A percentile compares a stretch with the other conserved stretches of the same genome.
Conservation (phyloP, 129 eudicot genomes). For the Pseudognaphalium luteoalbum region DNA sequence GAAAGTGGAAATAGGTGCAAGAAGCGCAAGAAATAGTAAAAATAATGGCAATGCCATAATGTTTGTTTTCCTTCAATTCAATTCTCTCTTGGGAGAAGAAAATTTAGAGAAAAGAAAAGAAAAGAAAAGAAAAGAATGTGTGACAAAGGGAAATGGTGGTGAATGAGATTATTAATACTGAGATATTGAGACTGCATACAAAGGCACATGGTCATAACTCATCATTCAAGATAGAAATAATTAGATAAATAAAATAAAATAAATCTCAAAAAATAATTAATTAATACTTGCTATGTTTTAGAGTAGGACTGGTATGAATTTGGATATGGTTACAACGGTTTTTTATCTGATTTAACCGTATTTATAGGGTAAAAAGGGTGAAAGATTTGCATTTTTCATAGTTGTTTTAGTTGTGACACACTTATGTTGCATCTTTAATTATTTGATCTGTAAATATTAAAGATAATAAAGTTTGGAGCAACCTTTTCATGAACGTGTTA, state of each 20-base stretch:
- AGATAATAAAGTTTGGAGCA: constrained; percentile 41
- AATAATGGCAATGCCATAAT: constrained; percentile 28
- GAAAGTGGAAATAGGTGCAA: constrained; percentile 24
- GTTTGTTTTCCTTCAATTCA: constrained; percentile 14
- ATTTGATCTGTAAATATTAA: constrained; percentile 5
- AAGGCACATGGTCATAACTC: constrained; percentile 42
- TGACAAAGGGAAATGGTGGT: constrained; percentile 23
- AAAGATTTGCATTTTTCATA: constrained; percentile 17
- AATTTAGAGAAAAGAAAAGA: neutral
- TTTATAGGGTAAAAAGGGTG: constrained; percentile 20
- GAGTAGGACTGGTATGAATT: constrained; percentile 1
- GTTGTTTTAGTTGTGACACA: constrained; percentile 39
- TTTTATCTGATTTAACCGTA: constrained; percentile 17
- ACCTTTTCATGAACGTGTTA: constrained; percentile 34
- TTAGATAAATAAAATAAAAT: neutral
- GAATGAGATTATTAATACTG: constrained; percentile 40
- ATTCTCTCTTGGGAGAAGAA: constrained; percentile 20
- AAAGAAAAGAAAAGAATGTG: constrained; percentile 37
- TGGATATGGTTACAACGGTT: constrained; percentile 7
- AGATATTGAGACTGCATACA: constrained; percentile 36
- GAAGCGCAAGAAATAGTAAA: constrained; percentile 29
- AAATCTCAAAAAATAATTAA: neutral
- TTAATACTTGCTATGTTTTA: constrained; percentile 8
- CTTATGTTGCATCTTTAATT: constrained; percentile 31
- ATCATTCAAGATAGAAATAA: constrained; percentile 21